Conservation (phyloP, 768 basidiomycete genomes). For the Cystobasidium ongulense region DNA sequence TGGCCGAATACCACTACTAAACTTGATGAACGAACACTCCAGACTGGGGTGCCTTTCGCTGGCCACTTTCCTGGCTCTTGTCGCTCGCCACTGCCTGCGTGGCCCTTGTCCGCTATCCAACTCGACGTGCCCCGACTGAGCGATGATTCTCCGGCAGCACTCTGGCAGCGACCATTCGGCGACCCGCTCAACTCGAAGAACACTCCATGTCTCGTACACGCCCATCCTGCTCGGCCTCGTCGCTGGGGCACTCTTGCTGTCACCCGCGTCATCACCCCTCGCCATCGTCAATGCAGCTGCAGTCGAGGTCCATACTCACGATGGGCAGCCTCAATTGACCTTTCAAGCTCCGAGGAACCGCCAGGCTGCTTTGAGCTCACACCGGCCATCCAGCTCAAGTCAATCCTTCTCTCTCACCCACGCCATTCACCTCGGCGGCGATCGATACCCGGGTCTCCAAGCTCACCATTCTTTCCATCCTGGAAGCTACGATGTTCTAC, state of each 20-base stretch:
- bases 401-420: conserved; percentile 9
- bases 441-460: conserved; percentile 1
- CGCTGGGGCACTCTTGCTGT: neutral
- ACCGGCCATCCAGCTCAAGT: neutral
- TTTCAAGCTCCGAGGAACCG: neutral
- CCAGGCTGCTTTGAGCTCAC: neutral
- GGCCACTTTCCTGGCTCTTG: no score
- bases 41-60: no score
- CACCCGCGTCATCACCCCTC: conserved; percentile 1
- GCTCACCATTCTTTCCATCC: conserved; percentile 11
- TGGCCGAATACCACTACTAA: no score
- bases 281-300: conserved; percentile 4
- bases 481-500: neutral
- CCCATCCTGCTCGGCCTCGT: neutral
- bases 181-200: neutral
- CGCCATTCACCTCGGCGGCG: conserved; percentile 17
- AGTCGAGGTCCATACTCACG: neutral
- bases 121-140: neutral
- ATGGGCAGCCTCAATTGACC: neutral
- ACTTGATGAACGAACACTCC: no score
- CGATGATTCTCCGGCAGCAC: conserved; percentile 27
- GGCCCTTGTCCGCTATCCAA: neutral
- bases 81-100: neutral
- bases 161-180: neutral
- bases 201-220: neutral